A percentile compares a stretch with the other conserved stretches of the same genome.
Evolutionary conservation across 257 asterid species (phyloP).

Genomic region (Plantago elongata): DNA sequence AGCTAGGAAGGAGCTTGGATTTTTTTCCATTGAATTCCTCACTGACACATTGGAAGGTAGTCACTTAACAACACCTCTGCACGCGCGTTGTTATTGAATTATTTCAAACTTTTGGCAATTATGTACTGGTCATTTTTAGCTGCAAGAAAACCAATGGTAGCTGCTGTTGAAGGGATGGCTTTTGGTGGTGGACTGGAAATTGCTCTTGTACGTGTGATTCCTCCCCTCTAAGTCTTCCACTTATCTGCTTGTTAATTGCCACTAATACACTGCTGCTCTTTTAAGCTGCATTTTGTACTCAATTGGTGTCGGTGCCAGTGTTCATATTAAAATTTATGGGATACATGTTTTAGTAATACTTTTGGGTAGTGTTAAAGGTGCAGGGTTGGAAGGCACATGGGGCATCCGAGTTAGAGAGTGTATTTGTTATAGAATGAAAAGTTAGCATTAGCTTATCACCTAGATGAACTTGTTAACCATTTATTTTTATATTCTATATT

Average conservation of each 20-base stretch:
- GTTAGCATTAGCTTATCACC: too few relatives aligned
- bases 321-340: too few relatives aligned
- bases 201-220: conserved; percentile 43
- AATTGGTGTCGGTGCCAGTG: too few relatives aligned
- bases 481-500: too few relatives aligned
- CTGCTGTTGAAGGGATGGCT: conserved; percentile 63
- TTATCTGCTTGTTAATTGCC: not conserved
- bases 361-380: not conserved
- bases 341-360: too few relatives aligned
- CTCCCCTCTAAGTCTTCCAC: not conserved
- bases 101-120: not conserved
- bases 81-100: not conserved
- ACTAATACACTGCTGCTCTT: too few relatives aligned
- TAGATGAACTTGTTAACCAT: too few relatives aligned
- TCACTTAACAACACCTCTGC: not conserved
- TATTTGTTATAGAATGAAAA: too few relatives aligned
- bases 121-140: conserved; percentile 26
- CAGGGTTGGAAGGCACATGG: not conserved
- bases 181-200: conserved; percentile 67
- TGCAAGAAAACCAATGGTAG: conserved; percentile 55
- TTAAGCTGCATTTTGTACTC: too few relatives aligned
- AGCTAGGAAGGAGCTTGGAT: conserved; percentile 39
- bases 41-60: conserved; percentile 50
- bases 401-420: not conserved
- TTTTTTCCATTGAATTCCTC: conserved; percentile 37